Base-by-base conservation (phyloP, 139 green algal genomes). In the Zygnema cylindricum region DNA sequence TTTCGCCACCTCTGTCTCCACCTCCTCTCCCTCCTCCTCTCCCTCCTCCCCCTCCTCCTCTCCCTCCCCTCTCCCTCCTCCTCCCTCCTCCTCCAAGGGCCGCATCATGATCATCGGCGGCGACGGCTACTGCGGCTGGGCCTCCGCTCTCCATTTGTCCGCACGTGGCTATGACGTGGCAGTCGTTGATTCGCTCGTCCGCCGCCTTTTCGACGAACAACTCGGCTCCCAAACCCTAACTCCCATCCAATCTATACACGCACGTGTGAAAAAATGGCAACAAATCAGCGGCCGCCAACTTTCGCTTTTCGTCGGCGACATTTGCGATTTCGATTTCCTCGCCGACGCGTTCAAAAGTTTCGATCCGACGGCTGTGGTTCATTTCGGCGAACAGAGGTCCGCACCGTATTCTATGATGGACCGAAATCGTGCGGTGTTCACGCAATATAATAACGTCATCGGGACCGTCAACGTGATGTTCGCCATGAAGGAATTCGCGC, bases 341-440 rank as follows among this genome's bases (percentile, higher is more conserved):
- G 90, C 84, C 23, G 87, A 92, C 43, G 87, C 87, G 23, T 92
- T 92, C 69, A 54, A 93, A 82, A 86, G 55, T 76, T 99, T 99
- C 93, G 89, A 95, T 88, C 97, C 97, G 0, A 95, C 98, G 38
- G 81, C 95, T 2, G 93, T 98, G 40, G 97, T 99, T 69, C 97
- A 99, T 93, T 98, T 98, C 93, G 96, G 96, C 32, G 96, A 98
- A 95, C 92, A 94, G 82, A 95, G 97, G 69, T 96, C 92, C 43
- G 97, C 97, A 0, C 97, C 97, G 40, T 99, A 99, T 95, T 98
- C 96, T 57, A 99, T 99, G 97, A 98, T 99, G 84, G 97, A 99
- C 93, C 94, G 97, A 77, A 90, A 95, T 81, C 94, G 94, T 43
- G 96, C 96, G 0, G 95, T 99, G 0, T 99, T 95, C 94, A 99